Base-by-base conservation (phyloP, 176 grass and related monocot species). In the Olyra latifolia region DNA sequence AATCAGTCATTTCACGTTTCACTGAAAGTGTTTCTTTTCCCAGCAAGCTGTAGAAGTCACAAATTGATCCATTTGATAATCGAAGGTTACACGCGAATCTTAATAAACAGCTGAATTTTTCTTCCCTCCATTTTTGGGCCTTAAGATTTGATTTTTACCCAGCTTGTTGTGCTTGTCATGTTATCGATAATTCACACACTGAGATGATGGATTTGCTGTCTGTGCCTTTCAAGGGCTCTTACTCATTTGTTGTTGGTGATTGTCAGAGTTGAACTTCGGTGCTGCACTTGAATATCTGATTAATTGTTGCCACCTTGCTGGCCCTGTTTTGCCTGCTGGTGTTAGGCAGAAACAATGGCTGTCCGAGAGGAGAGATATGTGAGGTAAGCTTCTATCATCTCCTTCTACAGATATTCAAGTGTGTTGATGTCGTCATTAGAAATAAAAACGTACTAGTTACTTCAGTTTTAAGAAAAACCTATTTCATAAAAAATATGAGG, bases 291-390 rank as follows among this genome's bases (percentile, higher is more conserved):
- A 82, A 38, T 39, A 48, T 80, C 62, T 93, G 81, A 80, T 11
- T 52, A 38, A 22, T 48, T 63, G 23, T 19, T 50, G 15, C 45
- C 16, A 10, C n/a, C 43, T 49, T 71, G 48, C n/a, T 79, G 49
- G 48, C 43, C 46, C 64, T 79, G 56, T 76, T 61, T 72, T 66
- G 39, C 29, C 58, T 67, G 15, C 80, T 80, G 25, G 27, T 38
- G 41, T 56, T 76, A 74, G 56, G 55, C 61, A 50, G 80, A 81
- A 80, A 41, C 62, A 15, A 93, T 94, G 88, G 65, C 65, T 30
- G 54, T 53, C 46, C 38, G 38, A 52, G 92, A 91, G 30, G 92
- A 91, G 10, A 91, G 52, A 91, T 87, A 88, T 66, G 66, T 87
- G 80, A 91, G 86, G 76, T 94, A 14, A 91, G 54, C 59, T 63